A percentile compares a stretch with the other conserved stretches of the same genome.
Evolutionary conservation across 1,139 yeast genomes (phyloP).

Genomic region (Yamadazyma taylorii): DNA sequence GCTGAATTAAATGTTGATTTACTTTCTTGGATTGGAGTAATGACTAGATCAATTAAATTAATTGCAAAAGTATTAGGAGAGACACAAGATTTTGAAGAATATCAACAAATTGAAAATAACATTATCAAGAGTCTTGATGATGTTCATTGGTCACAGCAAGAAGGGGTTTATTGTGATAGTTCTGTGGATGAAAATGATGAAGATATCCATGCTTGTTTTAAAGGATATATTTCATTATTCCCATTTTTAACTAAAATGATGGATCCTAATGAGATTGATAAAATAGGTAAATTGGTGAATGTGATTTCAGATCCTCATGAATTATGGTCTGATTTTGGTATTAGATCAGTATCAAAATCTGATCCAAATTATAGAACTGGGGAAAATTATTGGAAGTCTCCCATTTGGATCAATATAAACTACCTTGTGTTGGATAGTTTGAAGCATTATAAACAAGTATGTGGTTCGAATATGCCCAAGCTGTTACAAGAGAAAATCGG

Average conservation of each 20-base stretch:
- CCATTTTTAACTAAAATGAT: conserved; percentile 80
- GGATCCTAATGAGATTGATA: conserved; percentile 48
- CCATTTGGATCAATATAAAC: conserved; percentile 91
- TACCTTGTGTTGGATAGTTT: conserved; percentile 76
- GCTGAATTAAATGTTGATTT: conserved; percentile 92
- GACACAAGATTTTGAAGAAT: conserved; percentile 55
- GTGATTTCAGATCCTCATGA: conserved; percentile 67
- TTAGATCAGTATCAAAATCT: conserved; percentile 74
- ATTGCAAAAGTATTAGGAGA: conserved; percentile 68
- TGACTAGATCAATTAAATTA: conserved; percentile 78
- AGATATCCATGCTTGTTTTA: conserved; percentile 69
- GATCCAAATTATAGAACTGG: conserved; percentile 69
- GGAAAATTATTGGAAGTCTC: conserved; percentile 96
- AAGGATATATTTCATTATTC: conserved; percentile 83
- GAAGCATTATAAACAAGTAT: conserved; percentile 45
- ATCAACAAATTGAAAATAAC: conserved; percentile 51
- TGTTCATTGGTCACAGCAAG: conserved; percentile 76
- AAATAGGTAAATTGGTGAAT: conserved; percentile 52
- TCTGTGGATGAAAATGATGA: conserved; percentile 74
- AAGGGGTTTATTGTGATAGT: conserved; percentile 78
- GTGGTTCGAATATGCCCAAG: conserved; percentile 23
- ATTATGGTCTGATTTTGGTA: conserved; percentile 78
- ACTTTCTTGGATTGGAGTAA: conserved; percentile 89
- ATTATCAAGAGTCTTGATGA: conserved; percentile 64
- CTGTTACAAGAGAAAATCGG: conserved; percentile 35